phyloP scores from a whole-genome alignment of 2,329 filamentous ascomycete genomes.

The Ophiosphaerella herpotricha region DNA sequence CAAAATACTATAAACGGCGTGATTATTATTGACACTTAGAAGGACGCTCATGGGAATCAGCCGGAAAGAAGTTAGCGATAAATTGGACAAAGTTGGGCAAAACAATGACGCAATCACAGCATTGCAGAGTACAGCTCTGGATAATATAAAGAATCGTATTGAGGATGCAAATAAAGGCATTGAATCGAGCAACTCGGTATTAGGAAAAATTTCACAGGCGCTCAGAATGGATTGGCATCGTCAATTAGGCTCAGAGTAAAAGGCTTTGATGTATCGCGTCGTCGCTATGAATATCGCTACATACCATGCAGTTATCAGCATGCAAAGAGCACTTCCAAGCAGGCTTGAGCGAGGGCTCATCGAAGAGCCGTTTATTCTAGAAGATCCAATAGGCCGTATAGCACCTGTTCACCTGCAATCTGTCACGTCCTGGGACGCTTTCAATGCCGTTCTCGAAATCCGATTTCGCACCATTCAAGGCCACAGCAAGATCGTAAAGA shows the following conservation, averaged over 20 bases:
- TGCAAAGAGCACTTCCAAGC: constrained; percentile 10
- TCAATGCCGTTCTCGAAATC: constrained; percentile 17
- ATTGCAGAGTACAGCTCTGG: background rate
- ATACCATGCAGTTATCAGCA: constrained; percentile 4
- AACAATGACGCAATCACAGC: background rate
- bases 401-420: constrained; percentile 21
- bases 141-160: background rate
- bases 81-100: background rate
- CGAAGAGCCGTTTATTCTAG: constrained; percentile 19
- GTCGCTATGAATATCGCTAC: constrained; percentile 12
- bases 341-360: constrained; percentile 6
- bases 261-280: constrained; percentile 1
- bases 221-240: constrained; percentile 10
- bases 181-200: background rate
- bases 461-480: constrained; percentile 15
- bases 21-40: background rate
- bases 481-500: constrained; percentile 9
- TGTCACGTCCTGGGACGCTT: constrained; percentile 17
- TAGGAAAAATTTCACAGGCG: constrained; percentile 2
- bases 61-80: constrained; percentile 2
- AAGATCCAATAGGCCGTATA: constrained; percentile 19
- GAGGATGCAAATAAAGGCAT: constrained; percentile 1
- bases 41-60: constrained; percentile 7
- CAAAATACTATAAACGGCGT: background rate
- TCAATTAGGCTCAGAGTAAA: constrained; percentile 11